Percentiles rank a stretch among this genome's conserved stretches.
Evolutionary conservation across 805 yeast species (phyloP).

Genomic region (Candida sphagnicola): DNA sequence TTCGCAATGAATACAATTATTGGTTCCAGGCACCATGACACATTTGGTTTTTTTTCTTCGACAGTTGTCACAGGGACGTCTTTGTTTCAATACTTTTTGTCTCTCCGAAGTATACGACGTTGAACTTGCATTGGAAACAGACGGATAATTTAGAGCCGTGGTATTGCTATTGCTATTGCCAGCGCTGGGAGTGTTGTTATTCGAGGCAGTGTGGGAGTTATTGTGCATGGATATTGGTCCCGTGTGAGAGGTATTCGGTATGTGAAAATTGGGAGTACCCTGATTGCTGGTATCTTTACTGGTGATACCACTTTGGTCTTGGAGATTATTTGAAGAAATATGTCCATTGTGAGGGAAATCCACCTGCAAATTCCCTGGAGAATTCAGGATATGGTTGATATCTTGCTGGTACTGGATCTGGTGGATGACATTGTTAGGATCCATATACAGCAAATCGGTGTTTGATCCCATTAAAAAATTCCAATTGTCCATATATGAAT

Average conservation of each 20-base stretch:
- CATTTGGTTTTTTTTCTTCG: slow-evolving; percentile 77
- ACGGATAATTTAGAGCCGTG: too few species aligned
- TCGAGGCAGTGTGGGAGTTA: background rate
- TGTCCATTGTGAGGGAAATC: background rate
- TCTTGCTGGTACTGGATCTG: slow-evolving; percentile 5
- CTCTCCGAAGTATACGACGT: background rate
- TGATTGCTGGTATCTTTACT: background rate
- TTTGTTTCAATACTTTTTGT: slow-evolving; percentile 30
- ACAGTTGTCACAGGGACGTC: slow-evolving; percentile 82
- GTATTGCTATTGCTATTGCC: too few species aligned
- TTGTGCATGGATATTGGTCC: background rate
- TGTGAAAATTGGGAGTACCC: background rate
- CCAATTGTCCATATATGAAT: slow-evolving; percentile 5
- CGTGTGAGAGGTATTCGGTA: background rate
- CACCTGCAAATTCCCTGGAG: background rate
- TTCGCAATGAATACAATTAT: slow-evolving; percentile 74
- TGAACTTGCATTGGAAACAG: too few species aligned
- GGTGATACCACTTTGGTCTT: background rate
- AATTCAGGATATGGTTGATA: background rate
- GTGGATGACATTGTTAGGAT: slow-evolving; percentile 3
- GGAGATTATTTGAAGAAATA: background rate
- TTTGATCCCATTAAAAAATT: slow-evolving; percentile 2
- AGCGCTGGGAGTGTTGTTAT: background rate
- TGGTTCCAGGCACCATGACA: slow-evolving; percentile 58
- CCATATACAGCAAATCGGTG: slow-evolving; percentile 4